phyloP scores from a whole-genome alignment of 2,329 filamentous ascomycete genomes.

The Colletotrichum musae region DNA sequence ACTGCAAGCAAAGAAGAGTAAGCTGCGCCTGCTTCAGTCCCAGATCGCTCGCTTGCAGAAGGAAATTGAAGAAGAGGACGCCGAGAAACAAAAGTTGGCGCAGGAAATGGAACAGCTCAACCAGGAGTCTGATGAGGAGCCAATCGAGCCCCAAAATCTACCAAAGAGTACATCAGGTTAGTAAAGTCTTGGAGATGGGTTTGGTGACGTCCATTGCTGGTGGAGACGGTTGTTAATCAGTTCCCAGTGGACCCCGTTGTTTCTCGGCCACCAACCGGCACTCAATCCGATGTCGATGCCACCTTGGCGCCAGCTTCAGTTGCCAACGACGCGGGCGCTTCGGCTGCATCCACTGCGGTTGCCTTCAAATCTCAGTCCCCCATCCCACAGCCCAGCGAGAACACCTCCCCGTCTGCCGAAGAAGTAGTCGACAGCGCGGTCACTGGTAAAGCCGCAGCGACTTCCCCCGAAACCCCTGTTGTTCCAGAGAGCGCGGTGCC shows the following conservation, averaged over 20 bases:
- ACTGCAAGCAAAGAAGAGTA: constrained; percentile 62
- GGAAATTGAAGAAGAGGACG: constrained; percentile 59
- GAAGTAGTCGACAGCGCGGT: constrained; percentile 23
- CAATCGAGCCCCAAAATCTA: constrained; percentile 27
- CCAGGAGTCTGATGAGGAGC: constrained; percentile 25
- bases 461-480: constrained; percentile 6
- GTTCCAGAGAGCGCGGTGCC: constrained; percentile 14
- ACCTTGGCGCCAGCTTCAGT: neutral
- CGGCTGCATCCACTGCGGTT: neutral
- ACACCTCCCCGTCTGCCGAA: neutral
- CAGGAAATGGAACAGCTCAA: constrained; percentile 45
- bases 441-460: constrained; percentile 30
- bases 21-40: constrained; percentile 61
- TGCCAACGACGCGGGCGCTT: neutral
- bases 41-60: constrained; percentile 64
- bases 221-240: neutral
- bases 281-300: constrained; percentile 7
- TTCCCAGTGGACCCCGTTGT: constrained; percentile 27
- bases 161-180: constrained; percentile 37
- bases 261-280: neutral
- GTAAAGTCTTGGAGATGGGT: neutral
- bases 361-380: neutral
- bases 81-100: constrained; percentile 52
- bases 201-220: neutral
- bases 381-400: neutral